Percentiles rank a stretch among this genome's conserved stretches.
phyloP scores from a whole-genome alignment of 2,329 filamentous ascomycete genomes.

The Aspergillus spinulosporus region DNA sequence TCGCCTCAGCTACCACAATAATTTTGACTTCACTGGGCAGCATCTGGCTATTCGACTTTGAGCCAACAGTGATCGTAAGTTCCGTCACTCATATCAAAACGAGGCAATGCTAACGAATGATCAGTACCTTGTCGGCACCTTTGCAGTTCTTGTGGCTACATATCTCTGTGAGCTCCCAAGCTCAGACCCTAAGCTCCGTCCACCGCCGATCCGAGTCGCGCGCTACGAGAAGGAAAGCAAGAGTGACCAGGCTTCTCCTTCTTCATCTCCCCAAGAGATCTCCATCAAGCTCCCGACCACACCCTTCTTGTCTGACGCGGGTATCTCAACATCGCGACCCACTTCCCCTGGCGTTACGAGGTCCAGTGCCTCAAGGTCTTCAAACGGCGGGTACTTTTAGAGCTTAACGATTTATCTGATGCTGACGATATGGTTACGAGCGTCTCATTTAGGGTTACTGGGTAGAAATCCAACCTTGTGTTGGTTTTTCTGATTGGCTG shows the following conservation, averaged over 20 bases:
- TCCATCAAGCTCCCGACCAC: slow-evolving; percentile 49
- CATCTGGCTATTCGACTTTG: slow-evolving; percentile 79
- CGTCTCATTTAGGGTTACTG: slow-evolving; percentile 11
- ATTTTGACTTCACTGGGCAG: slow-evolving; percentile 83
- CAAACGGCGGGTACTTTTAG: slow-evolving; percentile 40
- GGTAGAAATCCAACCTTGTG: slow-evolving; percentile 16
- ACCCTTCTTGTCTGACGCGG: slow-evolving; percentile 49
- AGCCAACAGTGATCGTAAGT: slow-evolving; percentile 70
- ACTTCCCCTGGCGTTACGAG: slow-evolving; percentile 51
- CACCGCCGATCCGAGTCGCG: slow-evolving; percentile 58
- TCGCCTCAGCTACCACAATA: slow-evolving; percentile 90
- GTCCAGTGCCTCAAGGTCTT: slow-evolving; percentile 40
- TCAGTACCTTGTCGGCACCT: slow-evolving; percentile 80
- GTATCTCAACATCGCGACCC: slow-evolving; percentile 55
- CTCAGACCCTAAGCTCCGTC: slow-evolving; percentile 53
- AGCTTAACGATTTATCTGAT: slow-evolving; percentile 30
- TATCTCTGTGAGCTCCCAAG: slow-evolving; percentile 74
- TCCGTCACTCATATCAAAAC: background rate
- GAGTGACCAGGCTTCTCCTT: slow-evolving; percentile 41
- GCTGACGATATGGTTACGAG: slow-evolving; percentile 24
- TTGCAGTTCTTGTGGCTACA: slow-evolving; percentile 75
- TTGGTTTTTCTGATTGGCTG: background rate
- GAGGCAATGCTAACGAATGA: slow-evolving; percentile 13
- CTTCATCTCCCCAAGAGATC: slow-evolving; percentile 44
- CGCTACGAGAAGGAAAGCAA: slow-evolving; percentile 74